Base-by-base conservation (phyloP, 2,329 filamentous ascomycete genomes). In the Colletotrichum neosansevieriae region DNA sequence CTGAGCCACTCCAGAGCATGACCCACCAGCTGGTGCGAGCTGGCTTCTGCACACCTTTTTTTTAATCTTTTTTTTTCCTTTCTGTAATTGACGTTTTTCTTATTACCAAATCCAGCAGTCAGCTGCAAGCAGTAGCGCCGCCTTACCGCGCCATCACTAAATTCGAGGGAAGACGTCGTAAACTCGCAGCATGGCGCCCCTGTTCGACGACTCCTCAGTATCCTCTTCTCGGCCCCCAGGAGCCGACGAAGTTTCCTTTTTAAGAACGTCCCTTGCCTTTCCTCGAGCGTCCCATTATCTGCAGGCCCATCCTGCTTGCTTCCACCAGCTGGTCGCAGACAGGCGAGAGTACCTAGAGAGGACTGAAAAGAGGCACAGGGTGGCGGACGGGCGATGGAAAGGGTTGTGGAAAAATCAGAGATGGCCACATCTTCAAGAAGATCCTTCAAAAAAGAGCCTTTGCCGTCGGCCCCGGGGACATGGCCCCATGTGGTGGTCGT, bases 1-100 rank as follows among this genome's bases (percentile, higher is more conserved):
- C 64, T 64, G 64, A 64, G 32, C 59, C 58, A 57, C 60, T 49
- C 49, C 34, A 12, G 45, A 21, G 34, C 44, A 40, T 45, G 44
- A 9, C 44, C 59, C 53, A 45, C 44, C 44, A 38, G 54, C 47
- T 53, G 47, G 40, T 68, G 45, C 36, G 13, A 29, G 29, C 29
- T 29, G 6, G n/a, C n/a, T n/a, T n/a, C 24, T 24, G 24, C 24
- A 24, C 24, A 24, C 24, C 24, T 5, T 24, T 29, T 29, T 9
- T 7, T 29, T 29, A 4, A 29, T 21, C 15, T 36, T 47, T 45
- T 58, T 17, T 42, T 29, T 34, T n/a, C n/a, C n/a, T n/a, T n/a
- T n/a, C n/a, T n/a, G n/a, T n/a, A n/a, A n/a, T n/a, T n/a, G n/a
- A n/a, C n/a, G n/a, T n/a, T n/a, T n/a, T 21, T 21, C 21, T 21